Evolutionary conservation across 805 yeast genomes (phyloP), one percentile per base, ranked within the genome.

Genomic region (Cyberlindnera bimundalis): DNA sequence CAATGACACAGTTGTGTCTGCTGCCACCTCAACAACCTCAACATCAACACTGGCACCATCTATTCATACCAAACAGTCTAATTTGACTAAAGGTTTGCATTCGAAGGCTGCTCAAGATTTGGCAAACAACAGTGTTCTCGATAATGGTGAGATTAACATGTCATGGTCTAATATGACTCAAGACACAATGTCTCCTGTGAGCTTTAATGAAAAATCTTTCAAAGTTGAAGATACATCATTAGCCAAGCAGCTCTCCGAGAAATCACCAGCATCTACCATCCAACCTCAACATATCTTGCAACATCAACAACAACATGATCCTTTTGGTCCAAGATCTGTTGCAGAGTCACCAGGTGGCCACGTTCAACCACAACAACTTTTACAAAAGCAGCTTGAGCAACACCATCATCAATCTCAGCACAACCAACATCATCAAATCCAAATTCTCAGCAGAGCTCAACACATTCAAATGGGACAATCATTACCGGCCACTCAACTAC

Each of bases 141-240:
- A 59, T 24, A 62, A 61, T 40, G 67, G 68, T 52, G 70, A 65
- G 42, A 63, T 64, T 37, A 66, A 66, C 12, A 66, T 61, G 42
- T 49, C 61, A 14, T 67, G 70, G 70, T 26, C n/a, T 6, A 63
- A 63, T 5, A 19, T 30, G 41, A 62, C 65, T 36, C 63, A 63
- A 38, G 58, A 64, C 6, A 39, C 38, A 19, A 42, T 51, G 9
- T 40, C 28, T n/a, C 6, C 43, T 9, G 35, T 51, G 17, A 48
- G 35, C 24, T 15, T 46, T 4, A 37, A 47, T 32, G 45, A 46
- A 21, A 51, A 45, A 36, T 26, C 47, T 2, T 45, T 46, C 23
- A 52, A 41, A 19, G 29, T 45, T 10, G 50, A 23, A 23, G 11
- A 51, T 24, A 37, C 17, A 24, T 21, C 37, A n/a, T 34, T 45